Conservation (phyloP, 495 filamentous ascomycete species). For the Polyplosphaeria fusca region DNA sequence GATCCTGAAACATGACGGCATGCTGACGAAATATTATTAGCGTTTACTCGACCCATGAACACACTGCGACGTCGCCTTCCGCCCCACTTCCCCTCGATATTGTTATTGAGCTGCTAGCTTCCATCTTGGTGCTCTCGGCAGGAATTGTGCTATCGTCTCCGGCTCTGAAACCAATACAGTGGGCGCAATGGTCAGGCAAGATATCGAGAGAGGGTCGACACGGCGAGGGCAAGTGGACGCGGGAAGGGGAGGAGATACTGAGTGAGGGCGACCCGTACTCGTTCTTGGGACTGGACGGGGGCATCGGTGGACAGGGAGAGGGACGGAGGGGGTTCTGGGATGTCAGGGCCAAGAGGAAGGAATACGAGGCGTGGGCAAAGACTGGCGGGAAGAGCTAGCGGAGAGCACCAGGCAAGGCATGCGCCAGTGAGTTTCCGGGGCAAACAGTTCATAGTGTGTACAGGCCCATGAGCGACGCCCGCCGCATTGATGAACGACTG, state of each 20-base stretch:
- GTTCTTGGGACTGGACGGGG: slow-evolving; percentile 24
- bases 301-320: slow-evolving; percentile 34
- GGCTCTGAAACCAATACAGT: slow-evolving; percentile 43
- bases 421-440: no score
- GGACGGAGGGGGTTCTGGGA: slow-evolving; percentile 45
- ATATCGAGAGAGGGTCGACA: slow-evolving; percentile 35
- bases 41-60: slow-evolving; percentile 48
- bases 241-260: slow-evolving; percentile 32
- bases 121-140: slow-evolving; percentile 40
- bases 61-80: slow-evolving; percentile 29
- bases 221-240: slow-evolving; percentile 13
- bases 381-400: slow-evolving; percentile 24
- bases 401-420: no score
- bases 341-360: slow-evolving; percentile 43
- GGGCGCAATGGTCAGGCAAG: slow-evolving; percentile 43
- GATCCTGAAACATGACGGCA: neutral
- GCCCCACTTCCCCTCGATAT: slow-evolving; percentile 44
- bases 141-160: slow-evolving; percentile 42
- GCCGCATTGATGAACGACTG: no score
- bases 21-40: slow-evolving; percentile 34
- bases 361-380: slow-evolving; percentile 44
- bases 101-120: slow-evolving; percentile 43
- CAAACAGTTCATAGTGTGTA: no score
- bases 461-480: no score
- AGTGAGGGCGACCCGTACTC: slow-evolving; percentile 41